These are phyloP conservation scores for Paraurostyla sp. DNA, from an alignment of 73 alveolate genomes.

Conservation along the genomic window DNA sequence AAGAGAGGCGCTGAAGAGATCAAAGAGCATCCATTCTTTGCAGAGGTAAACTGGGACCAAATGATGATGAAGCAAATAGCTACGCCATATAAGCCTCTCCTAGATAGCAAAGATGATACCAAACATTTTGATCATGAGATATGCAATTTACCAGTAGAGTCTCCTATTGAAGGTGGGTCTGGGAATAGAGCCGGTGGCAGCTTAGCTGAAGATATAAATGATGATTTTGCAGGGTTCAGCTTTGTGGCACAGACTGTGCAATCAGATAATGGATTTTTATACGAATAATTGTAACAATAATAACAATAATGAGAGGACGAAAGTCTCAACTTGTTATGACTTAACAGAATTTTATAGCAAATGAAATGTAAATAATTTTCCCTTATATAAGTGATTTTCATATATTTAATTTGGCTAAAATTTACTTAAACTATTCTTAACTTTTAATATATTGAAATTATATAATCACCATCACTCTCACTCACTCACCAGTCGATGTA, in stretches of 20 bases:
- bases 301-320: not conserved
- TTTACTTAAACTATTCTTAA: not conserved
- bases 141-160: slow-evolving; percentile 20
- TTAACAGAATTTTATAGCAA: no score
- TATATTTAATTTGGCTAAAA: not conserved
- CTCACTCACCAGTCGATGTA: slow-evolving; percentile 60
- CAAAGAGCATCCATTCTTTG: slow-evolving; percentile 81
- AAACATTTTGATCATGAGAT: slow-evolving; percentile 40
- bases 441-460: no score
- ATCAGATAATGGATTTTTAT: not conserved
- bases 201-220: not conserved
- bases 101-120: slow-evolving; percentile 38
- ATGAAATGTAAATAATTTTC: not conserved
- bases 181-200: not conserved
- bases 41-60: slow-evolving; percentile 70
- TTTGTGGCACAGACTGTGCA: slow-evolving; percentile 31
- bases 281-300: not conserved
- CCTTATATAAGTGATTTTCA: not conserved
- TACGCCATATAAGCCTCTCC: slow-evolving; percentile 55
- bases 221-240: slow-evolving; percentile 42
- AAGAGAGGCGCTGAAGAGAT: slow-evolving; percentile 83
- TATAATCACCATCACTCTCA: no score
- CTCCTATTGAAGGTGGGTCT: not conserved
- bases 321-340: no score
- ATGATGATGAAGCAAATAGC: slow-evolving; percentile 10